Evolutionary conservation across 2,329 filamentous ascomycete genomes (phyloP), one percentile per base, ranked within the genome.

Genomic region (Penicillium nordicum): DNA sequence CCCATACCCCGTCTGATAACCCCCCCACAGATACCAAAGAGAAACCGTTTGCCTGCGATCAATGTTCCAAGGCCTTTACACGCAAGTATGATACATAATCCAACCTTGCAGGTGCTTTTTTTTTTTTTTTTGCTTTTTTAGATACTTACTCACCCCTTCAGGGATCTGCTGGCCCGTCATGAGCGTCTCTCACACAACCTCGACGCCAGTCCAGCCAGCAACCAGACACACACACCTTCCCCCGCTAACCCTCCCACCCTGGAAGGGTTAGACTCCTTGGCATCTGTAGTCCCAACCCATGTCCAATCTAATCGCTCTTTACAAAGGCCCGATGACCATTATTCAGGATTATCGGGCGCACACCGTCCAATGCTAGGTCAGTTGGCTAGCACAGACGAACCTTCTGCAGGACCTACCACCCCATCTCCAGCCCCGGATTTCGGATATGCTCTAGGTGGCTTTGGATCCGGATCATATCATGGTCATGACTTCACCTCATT

Each of bases 401-500:
- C 62, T 7, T 48, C 65, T 5, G 61, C 54, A 47, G 56, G 59
- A 21, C 55, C 64, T 23, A 58, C 53, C 10, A 68, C 66, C 29
- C 63, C 48, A 45, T 61, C 67, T 38, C 56, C 67, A 4, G 64
- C 66, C 10, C 45, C 60, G 2, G 67, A 65, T 7, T 71, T 69
- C 57, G 63, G 61, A 7, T 65, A 65, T 18, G 25, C 57, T 2
- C 43, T 66, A 3, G 37, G 62, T 41, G 57, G 54, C 7, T 52
- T 63, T 10, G 23, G 60, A 1, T 40, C 65, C 0, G 50, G 55
- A 1, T 40, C 62, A 3, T 69, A 71, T 18, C 67, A 69, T n/a
- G 69, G 66, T 0, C 69, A 70, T 44, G 70, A 72, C 42, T 72
- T 72, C 21, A 72, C 70, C 2, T 72, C 70, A 0, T 72, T 72